Base-by-base conservation (phyloP, 352 stramenopile species). In the Phytophthora boehmeriae region DNA sequence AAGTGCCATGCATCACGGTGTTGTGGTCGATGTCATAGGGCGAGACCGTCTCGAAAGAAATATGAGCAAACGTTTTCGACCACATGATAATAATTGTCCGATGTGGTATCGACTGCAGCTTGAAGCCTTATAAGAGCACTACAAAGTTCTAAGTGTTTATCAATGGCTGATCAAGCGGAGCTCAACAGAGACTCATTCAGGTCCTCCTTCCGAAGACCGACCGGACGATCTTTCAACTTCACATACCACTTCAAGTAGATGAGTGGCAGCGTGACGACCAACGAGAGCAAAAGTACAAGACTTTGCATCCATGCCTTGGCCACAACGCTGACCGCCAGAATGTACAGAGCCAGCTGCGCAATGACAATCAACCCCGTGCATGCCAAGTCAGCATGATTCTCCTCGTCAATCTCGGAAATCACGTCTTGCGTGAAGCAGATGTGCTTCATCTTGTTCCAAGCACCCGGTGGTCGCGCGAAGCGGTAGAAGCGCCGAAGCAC, bases 171-270 rank as follows among this genome's bases (percentile, higher is more conserved):
- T 30, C 42, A 62, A 56, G 56, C 45, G 9, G 46, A 65, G 25
- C 62, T 63, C 36, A 89, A 51, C 22, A 89, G 61, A 39, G 80
- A 73, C 16, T 50, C 63, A 22, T 84, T 70, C 20, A 83, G 57
- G 43, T 88, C 80, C 34, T 90, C 78, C 46, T 78, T 84, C 25
- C 69, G 60, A 5, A 88, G 55, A 34, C 76, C 78, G 9, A 88
- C 70, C 6, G 81, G 77, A 4, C 68, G 73, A 55, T 86, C 74
- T 62, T 86, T 69, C 35, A 92, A 64, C 54, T 90, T 83, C 17
- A 76, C 65, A 54, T 86, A 92, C 83, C 83, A 92, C 47, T 92
- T 86, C n/a, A 80, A 75, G 66, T 89, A 90, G 42, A 92, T 89
- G 14, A 86, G 27, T 2, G 83, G 78, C 8, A 75, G 48, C 2